Percentiles rank a stretch among this genome's conserved stretches.
These are phyloP conservation scores for Solanum chaucha DNA, from an alignment of 257 asterid species.

Conservation along the genomic window DNA sequence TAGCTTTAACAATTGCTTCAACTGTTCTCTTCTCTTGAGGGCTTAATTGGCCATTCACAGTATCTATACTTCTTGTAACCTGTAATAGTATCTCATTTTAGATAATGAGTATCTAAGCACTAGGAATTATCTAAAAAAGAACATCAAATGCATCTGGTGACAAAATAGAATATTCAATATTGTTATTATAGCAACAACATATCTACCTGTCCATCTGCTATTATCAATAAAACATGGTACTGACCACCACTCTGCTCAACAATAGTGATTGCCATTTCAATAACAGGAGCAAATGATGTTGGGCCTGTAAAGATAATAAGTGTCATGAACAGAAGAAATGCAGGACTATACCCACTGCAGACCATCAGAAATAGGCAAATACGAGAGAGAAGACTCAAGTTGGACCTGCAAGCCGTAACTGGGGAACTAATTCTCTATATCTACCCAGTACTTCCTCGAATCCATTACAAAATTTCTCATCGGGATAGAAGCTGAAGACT, in stretches of 20 bases:
- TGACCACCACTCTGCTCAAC: conserved; percentile 92
- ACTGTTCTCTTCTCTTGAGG: conserved; percentile 89
- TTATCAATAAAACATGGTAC: conserved; percentile 77
- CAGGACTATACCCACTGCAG: not conserved
- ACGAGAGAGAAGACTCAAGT: not conserved
- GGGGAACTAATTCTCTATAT: conserved; percentile 87
- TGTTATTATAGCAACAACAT: not conserved
- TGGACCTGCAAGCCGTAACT: conserved; percentile 73
- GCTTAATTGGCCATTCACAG: conserved; percentile 65
- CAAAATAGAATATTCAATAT: not conserved
- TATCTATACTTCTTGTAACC: conserved; percentile 96
- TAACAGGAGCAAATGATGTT: conserved; percentile 80
- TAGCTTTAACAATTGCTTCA: conserved; percentile 92
- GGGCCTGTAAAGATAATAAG: conserved; percentile 48
- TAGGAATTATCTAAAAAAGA: not conserved
- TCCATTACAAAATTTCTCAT: conserved; percentile 79
- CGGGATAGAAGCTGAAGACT: conserved; percentile 75
- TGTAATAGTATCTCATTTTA: not conserved
- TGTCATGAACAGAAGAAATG: not conserved
- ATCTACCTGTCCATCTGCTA: conserved; percentile 88
- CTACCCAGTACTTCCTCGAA: conserved; percentile 85
- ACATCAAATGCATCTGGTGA: not conserved
- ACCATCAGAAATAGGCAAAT: not conserved
- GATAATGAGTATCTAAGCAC: not conserved
- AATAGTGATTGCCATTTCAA: conserved; percentile 82